A percentile compares a stretch with the other conserved stretches of the same genome.
These are phyloP conservation scores for Daldinia vernicosa DNA, from an alignment of 495 filamentous ascomycete genomes.

Conservation along the genomic window DNA sequence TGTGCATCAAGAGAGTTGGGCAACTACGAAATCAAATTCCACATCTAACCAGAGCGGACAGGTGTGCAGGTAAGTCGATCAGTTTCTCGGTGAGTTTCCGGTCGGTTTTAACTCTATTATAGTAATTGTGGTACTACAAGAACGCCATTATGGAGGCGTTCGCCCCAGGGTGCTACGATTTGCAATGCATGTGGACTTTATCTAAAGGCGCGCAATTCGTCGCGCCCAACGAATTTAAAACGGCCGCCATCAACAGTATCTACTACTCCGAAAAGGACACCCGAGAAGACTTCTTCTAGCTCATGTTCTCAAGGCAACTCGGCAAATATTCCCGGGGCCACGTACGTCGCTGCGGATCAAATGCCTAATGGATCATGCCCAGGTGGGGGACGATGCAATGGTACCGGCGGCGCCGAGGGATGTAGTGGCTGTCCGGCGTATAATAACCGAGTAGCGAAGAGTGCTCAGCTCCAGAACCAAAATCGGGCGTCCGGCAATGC, in stretches of 20 bases:
- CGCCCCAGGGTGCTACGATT: slow-evolving; percentile 90
- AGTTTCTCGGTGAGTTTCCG: not conserved
- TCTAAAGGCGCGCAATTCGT: slow-evolving; percentile 88
- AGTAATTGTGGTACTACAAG: slow-evolving; percentile 96
- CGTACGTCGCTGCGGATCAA: slow-evolving; percentile 78
- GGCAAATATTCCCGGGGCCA: slow-evolving; percentile 66
- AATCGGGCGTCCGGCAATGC: slow-evolving; percentile 40
- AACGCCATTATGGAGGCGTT: slow-evolving; percentile 94
- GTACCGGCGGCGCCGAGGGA: slow-evolving; percentile 93
- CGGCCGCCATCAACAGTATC: slow-evolving; percentile 61
- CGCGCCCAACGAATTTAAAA: slow-evolving; percentile 88
- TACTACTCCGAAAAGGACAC: slow-evolving; percentile 49
- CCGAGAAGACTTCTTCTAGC: slow-evolving; percentile 48
- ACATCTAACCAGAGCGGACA: slow-evolving; percentile 53
- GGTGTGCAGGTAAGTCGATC: slow-evolving; percentile 61
- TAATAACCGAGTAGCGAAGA: slow-evolving; percentile 95
- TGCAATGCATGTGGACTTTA: slow-evolving; percentile 99
- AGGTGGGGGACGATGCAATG: slow-evolving; percentile 94
- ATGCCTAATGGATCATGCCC: slow-evolving; percentile 86
- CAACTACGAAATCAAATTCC: slow-evolving; percentile 21
- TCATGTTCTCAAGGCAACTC: slow-evolving; percentile 43
- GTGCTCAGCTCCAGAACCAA: slow-evolving; percentile 68
- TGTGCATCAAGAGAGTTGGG: slow-evolving; percentile 37
- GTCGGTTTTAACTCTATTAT: slow-evolving; percentile 21
- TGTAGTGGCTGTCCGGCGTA: slow-evolving; percentile 96